Conservation (phyloP, 2,329 filamentous ascomycete genomes). For the Cercospora sojina region DNA sequence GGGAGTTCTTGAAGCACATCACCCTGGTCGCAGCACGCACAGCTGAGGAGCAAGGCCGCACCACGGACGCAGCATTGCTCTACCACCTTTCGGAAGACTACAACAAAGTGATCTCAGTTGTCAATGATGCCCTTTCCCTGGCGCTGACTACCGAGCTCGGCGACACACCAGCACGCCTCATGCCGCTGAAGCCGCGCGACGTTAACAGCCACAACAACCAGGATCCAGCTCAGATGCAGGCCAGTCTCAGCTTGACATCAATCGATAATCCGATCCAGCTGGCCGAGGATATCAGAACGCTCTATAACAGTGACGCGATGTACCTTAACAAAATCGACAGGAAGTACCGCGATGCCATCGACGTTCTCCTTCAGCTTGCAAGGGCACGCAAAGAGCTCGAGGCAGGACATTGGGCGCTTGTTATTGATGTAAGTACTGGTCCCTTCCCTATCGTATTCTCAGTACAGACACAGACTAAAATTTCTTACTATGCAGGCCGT, state of each 20-base stretch:
- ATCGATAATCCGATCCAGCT: constrained; percentile 66
- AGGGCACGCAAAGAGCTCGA: constrained; percentile 61
- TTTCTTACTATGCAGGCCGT: constrained; percentile 7
- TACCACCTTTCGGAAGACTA: constrained; percentile 96
- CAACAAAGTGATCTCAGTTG: constrained; percentile 85
- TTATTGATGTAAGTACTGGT: constrained; percentile 60
- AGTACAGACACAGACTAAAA: constrained; percentile 9
- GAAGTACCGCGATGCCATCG: constrained; percentile 58
- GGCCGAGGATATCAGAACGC: constrained; percentile 59
- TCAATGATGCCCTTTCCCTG: constrained; percentile 87
- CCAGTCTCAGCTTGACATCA: constrained; percentile 65
- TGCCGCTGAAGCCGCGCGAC: constrained; percentile 73
- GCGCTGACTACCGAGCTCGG: constrained; percentile 83
- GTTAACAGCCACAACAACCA: constrained; percentile 36
- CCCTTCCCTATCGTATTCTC: not conserved
- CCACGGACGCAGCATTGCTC: constrained; percentile 87
- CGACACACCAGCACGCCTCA: constrained; percentile 72
- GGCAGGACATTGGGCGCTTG: constrained; percentile 57
- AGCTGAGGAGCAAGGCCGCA: constrained; percentile 90
- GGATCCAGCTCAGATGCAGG: constrained; percentile 43
- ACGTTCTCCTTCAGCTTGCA: constrained; percentile 60
- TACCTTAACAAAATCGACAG: constrained; percentile 61
- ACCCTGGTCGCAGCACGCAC: constrained; percentile 88
- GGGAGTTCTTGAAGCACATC: constrained; percentile 86
- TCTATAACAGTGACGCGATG: constrained; percentile 62